These are phyloP conservation scores for Fusarium citri DNA, from an alignment of 2,329 filamentous ascomycete genomes.

Conservation along the genomic window DNA sequence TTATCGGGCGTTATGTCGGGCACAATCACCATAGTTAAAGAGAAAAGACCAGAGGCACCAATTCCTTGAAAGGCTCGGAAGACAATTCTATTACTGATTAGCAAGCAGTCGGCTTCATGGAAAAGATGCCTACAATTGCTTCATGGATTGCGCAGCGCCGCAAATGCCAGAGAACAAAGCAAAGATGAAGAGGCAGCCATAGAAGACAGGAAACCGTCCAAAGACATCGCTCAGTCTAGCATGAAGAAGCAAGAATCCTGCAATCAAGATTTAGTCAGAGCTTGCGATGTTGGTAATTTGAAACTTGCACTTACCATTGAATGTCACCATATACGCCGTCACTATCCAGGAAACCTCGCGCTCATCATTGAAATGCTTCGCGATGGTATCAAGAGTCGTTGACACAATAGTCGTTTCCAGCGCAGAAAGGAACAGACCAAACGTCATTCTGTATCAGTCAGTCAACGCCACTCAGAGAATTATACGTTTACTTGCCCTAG, in stretches of 20 bases:
- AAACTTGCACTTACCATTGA: background rate
- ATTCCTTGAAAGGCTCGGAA: background rate
- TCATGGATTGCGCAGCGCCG: background rate
- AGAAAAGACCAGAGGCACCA: background rate
- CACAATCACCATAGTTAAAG: background rate
- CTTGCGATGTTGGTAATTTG: fast-evolving
- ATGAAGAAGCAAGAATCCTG: background rate
- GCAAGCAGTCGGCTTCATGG: no score
- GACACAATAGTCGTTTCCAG: background rate
- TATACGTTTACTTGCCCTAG: background rate
- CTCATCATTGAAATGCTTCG: background rate
- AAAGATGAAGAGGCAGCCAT: background rate
- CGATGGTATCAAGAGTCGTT: background rate
- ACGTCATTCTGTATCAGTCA: background rate
- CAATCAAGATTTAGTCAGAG: background rate
- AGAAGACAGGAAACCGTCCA: background rate
- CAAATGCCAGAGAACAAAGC: background rate
- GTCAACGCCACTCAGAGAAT: no score
- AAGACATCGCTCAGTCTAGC: background rate
- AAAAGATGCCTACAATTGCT: background rate
- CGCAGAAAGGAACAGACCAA: background rate
- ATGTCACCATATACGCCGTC: background rate
- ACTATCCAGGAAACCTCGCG: background rate
- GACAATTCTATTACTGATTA: background rate
- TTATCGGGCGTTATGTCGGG: background rate